These are phyloP conservation scores for Tricholomella constricta DNA, from an alignment of 768 basidiomycete genomes.

Conservation along the genomic window DNA sequence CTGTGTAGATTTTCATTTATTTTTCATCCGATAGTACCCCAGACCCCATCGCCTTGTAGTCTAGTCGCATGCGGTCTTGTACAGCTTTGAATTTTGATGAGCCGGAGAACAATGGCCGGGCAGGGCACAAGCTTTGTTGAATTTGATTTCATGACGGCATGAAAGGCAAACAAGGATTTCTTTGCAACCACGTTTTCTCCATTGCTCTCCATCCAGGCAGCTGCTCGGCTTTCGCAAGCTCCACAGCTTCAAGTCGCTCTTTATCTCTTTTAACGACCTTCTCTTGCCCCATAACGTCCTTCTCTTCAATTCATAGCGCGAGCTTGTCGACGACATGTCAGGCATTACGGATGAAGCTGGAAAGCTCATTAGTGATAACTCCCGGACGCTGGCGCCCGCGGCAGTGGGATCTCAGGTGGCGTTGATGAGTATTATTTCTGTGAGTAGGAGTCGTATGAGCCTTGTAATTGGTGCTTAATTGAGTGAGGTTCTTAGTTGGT, in stretches of 20 bases:
- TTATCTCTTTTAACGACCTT: slow-evolving; percentile 13
- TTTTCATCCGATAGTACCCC: no score
- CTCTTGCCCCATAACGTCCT: slow-evolving; percentile 7
- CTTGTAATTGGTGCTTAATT: slow-evolving; percentile 6
- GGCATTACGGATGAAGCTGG: slow-evolving; percentile 38
- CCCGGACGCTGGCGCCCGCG: slow-evolving; percentile 74
- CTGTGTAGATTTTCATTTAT: no score
- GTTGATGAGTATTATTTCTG: slow-evolving; percentile 73
- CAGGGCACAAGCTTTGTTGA: background rate
- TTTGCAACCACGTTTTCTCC: slow-evolving; percentile 15
- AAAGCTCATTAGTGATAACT: slow-evolving; percentile 42
- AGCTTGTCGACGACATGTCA: slow-evolving; percentile 29
- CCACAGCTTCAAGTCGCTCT: slow-evolving; percentile 11
- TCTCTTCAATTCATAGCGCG: slow-evolving; percentile 7
- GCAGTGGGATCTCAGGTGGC: slow-evolving; percentile 80
- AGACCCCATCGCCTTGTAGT: no score
- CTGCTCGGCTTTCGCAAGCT: slow-evolving; percentile 5
- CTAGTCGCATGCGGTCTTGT: no score
- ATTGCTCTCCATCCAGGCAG: slow-evolving; percentile 1
- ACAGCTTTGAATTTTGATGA: no score
- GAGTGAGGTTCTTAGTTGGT: slow-evolving; percentile 42
- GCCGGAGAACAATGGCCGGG: slow-evolving; percentile 14
- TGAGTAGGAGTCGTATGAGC: slow-evolving; percentile 35
- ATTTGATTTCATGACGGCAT: background rate
- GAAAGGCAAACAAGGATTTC: slow-evolving; percentile 7